These are phyloP conservation scores for Aureobasidium sp. DNA, from an alignment of 2,329 filamentous ascomycete species.

Conservation along the genomic window DNA sequence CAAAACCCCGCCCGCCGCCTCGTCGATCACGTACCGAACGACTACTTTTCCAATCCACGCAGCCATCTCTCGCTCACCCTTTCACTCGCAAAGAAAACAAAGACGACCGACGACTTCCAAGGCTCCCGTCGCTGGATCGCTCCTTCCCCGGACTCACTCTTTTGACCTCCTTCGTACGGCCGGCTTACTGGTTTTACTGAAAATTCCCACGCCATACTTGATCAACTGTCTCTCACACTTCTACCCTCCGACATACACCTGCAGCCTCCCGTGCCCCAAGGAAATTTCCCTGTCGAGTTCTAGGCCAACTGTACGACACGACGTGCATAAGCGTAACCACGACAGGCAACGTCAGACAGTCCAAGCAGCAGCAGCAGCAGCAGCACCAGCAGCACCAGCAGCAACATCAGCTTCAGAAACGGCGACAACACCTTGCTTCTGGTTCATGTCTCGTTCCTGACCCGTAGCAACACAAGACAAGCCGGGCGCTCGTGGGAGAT, in stretches of 20 bases:
- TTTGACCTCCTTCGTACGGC: background rate
- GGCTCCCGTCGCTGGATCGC: constrained; percentile 5
- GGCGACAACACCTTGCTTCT: constrained; percentile 11
- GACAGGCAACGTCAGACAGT: constrained; percentile 14
- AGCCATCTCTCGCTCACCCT: background rate
- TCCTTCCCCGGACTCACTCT: constrained; percentile 13
- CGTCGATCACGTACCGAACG: constrained; percentile 3
- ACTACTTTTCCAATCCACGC: background rate
- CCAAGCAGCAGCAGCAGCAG: constrained; percentile 5
- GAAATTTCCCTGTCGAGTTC: background rate
- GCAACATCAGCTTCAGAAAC: constrained; percentile 1
- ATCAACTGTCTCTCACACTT: background rate
- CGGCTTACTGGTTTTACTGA: constrained; percentile 3
- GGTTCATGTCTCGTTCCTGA: constrained; percentile 6
- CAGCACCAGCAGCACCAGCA: no score
- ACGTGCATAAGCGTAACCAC: constrained; percentile 14
- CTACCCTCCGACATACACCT: background rate
- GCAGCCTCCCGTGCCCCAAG: constrained; percentile 4
- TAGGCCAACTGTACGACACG: constrained; percentile 6
- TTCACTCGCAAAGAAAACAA: background rate
- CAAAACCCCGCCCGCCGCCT: constrained; percentile 12
- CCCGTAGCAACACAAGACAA: constrained; percentile 10
- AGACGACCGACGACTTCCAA: background rate
- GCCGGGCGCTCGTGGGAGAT: constrained; percentile 10
- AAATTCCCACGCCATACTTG: constrained; percentile 1